A percentile compares a stretch with the other conserved stretches of the same genome.
Evolutionary conservation across 352 stramenopile genomes (phyloP).

Genomic region (Globisporangium viniferum): DNA sequence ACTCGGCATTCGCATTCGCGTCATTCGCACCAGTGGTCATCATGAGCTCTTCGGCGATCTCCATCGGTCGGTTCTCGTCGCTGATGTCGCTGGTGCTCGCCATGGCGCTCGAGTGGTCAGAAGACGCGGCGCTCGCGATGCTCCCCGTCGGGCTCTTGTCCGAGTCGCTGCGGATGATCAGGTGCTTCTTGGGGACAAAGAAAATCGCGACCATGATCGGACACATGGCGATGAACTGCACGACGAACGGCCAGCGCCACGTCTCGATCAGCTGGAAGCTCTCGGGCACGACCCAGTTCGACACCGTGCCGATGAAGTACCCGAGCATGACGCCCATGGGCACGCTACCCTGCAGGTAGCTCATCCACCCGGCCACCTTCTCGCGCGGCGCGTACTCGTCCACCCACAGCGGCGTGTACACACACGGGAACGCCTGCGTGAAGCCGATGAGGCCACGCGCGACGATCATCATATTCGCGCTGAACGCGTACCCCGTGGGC

Average conservation of each 20-base stretch:
- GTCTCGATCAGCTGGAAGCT: constrained; percentile 62
- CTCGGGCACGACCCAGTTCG: constrained; percentile 76
- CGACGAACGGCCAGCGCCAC: constrained; percentile 82
- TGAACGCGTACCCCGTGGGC: constrained; percentile 64
- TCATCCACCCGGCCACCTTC: constrained; percentile 82
- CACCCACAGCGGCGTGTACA: constrained; percentile 85
- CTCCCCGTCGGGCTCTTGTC: constrained; percentile 43
- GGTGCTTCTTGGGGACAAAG: constrained; percentile 75
- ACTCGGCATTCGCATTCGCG: not conserved
- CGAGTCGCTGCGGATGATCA: constrained; percentile 63
- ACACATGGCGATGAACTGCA: constrained; percentile 74
- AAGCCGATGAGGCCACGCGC: constrained; percentile 72
- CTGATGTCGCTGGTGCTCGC: constrained; percentile 22
- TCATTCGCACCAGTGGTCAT: not conserved
- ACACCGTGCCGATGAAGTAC: constrained; percentile 79
- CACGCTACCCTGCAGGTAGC: constrained; percentile 77
- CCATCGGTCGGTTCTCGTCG: constrained; percentile 44
- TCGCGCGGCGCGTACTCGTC: constrained; percentile 77
- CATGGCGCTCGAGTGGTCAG: constrained; percentile 37
- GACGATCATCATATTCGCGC: constrained; percentile 69
- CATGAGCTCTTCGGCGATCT: constrained; percentile 26
- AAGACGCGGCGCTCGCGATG: constrained; percentile 28
- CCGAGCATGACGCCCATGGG: constrained; percentile 85
- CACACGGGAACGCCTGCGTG: constrained; percentile 79
- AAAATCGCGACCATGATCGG: constrained; percentile 79